These are phyloP conservation scores for Cytospora piceae DNA, from an alignment of 2,329 filamentous ascomycete species.

Conservation along the genomic window DNA sequence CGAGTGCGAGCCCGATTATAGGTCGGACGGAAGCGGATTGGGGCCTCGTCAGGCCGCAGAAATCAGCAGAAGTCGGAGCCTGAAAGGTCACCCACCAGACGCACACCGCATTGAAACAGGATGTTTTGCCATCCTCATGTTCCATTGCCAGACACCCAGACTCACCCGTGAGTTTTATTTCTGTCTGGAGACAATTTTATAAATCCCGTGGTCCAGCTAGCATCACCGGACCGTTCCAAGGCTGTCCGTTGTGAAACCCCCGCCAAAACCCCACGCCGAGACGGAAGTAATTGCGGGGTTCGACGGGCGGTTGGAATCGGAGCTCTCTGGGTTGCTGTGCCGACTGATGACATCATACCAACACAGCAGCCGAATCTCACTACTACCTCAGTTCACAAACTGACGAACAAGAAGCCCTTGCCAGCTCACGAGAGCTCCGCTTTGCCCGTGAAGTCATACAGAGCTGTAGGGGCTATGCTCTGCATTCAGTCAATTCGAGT, in stretches of 20 bases:
- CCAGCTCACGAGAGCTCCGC: neutral
- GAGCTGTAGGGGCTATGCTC: neutral
- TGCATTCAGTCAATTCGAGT: neutral
- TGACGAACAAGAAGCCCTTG: neutral
- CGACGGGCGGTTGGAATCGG: constrained; percentile 1
- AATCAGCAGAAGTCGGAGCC: neutral
- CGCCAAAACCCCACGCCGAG: neutral
- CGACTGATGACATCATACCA: constrained; percentile 32
- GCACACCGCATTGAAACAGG: neutral
- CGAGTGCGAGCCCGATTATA: constrained; percentile 42
- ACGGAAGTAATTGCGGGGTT: constrained; percentile 17
- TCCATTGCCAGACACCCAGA: neutral
- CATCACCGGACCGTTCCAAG: neutral
- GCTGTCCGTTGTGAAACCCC: neutral
- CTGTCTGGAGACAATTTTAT: neutral
- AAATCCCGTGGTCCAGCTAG: neutral
- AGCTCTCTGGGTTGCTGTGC: constrained; percentile 28
- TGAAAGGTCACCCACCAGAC: constrained; percentile 12
- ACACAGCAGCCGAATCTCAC: constrained; percentile 3
- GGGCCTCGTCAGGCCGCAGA: constrained; percentile 25
- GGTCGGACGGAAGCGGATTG: constrained; percentile 6
- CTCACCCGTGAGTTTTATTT: neutral
- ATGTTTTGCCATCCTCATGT: neutral
- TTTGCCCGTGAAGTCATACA: neutral
- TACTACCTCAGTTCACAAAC: no score